phyloP scores from a whole-genome alignment of 768 basidiomycete genomes.

The Tephrocybe sp. region DNA sequence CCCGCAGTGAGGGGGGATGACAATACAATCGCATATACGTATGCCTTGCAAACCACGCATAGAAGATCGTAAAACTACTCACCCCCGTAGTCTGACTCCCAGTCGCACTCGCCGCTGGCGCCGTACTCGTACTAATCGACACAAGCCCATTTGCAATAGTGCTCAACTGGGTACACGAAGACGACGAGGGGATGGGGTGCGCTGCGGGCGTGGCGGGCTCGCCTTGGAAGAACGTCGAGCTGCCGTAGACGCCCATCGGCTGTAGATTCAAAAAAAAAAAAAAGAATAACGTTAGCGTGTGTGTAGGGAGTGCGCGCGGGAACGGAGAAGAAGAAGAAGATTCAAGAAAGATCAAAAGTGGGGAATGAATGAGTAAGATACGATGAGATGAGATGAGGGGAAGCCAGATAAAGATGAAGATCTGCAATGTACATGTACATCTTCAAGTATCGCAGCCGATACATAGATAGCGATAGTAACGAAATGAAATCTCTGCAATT shows the following conservation, averaged over 20 bases:
- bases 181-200: constrained; percentile 57
- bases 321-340: background rate
- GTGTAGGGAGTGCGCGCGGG: background rate
- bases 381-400: no score
- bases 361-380: no score
- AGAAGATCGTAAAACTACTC: background rate
- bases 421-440: no score
- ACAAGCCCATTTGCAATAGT: constrained; percentile 49
- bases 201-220: constrained; percentile 50
- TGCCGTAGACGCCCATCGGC: constrained; percentile 70
- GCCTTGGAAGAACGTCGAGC: constrained; percentile 67
- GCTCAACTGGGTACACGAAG: constrained; percentile 50
- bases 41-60: no score
- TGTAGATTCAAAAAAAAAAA: constrained; percentile 15
- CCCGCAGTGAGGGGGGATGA: no score
- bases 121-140: constrained; percentile 26
- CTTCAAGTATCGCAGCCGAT: no score
- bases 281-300: no score
- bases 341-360: background rate
- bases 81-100: constrained; percentile 13
- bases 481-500: background rate
- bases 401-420: no score
- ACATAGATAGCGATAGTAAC: background rate
- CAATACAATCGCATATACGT: no score
- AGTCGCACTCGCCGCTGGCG: constrained; percentile 9